Base-by-base conservation (phyloP, 345 rosid species). In the Arabidopsis suecica region DNA sequence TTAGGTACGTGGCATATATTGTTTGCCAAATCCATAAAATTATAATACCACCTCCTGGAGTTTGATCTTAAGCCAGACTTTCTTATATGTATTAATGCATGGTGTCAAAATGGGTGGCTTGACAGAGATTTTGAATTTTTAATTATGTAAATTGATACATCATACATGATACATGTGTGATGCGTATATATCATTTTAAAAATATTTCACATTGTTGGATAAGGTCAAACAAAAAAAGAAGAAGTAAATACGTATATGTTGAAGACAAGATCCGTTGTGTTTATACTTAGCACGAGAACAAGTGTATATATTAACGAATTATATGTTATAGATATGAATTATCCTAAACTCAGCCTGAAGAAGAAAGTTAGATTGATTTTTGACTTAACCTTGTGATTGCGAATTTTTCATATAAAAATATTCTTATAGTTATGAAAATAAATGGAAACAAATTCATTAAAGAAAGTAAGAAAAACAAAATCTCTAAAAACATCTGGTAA, bases 211-310 rank as follows among this genome's bases (percentile, higher is more conserved):
- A 40, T 40, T 8, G 42, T 34, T 30, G 11, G 76, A 72, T 62
- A 51, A 51, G 36, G 69, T 72, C 69, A 62, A 72, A 62, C 65
- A 70, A 72, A 72, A 25, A 51, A 63, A 7, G 18, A 44, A 4
- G 10, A 62, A 16, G 11, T 22, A 56, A 32, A 9, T 22, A 45
- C 42, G 61, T 38, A 38, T 54, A 38, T 54, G 16, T 51, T 20
- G 6, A 37, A 38, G 3, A 14, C 11, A 20, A 36, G 8, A 59
- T 20, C 36, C 16, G 13, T 59, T 59, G 64, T 58, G 41, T 36
- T 14, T 8, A 37, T 55, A 11, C 58, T 30, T 3, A 20, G 34
- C 45, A 41, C 45, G 12, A 41, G 12, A 11, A 41, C 12, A 41
- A 41, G 18, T 16, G 18, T 16, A 16, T 34, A 16, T 16, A 18